Conservation (phyloP, 306 rosid species). For the Canavalia ensiformis region DNA sequence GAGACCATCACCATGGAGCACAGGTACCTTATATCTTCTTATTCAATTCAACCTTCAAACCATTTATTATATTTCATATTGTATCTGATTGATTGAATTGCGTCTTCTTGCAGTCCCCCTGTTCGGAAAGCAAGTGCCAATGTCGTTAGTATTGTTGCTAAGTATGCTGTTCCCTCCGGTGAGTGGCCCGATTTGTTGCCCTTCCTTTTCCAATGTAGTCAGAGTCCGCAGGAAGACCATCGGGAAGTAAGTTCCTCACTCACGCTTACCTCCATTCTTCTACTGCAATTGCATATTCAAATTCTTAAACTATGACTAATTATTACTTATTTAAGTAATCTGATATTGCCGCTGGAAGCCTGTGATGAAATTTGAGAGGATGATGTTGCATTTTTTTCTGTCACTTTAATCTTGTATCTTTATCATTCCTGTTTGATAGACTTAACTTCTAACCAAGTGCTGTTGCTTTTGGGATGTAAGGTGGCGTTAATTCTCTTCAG, state of each 20-base stretch:
- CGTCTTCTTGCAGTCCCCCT: conserved; percentile 67
- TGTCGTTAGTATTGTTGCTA: conserved; percentile 90
- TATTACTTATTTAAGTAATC: neutral
- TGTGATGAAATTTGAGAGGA: neutral
- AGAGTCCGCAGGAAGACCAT: conserved; percentile 95
- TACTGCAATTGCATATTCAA: neutral
- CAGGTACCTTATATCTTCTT: conserved; percentile 53
- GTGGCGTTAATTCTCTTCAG: conserved; percentile 98
- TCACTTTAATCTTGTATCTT: neutral
- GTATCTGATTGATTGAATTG: too few relatives aligned
- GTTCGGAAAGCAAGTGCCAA: conserved; percentile 97
- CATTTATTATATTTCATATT: neutral
- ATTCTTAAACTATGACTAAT: too few relatives aligned
- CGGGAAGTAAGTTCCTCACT: conserved; percentile 74
- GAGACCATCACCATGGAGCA: conserved; percentile 94
- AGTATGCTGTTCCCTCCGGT: conserved; percentile 91
- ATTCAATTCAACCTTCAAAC: too few relatives aligned
- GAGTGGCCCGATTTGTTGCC: conserved; percentile 98
- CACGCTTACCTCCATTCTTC: neutral
- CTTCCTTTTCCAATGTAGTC: conserved; percentile 94
- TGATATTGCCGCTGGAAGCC: neutral
- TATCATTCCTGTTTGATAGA: conserved; percentile 27
- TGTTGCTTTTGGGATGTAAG: conserved; percentile 60
- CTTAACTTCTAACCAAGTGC: conserved; percentile 44
- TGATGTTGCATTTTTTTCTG: neutral